Base-by-base conservation (phyloP, 306 rosid species). In the Prunus kanzakura region DNA sequence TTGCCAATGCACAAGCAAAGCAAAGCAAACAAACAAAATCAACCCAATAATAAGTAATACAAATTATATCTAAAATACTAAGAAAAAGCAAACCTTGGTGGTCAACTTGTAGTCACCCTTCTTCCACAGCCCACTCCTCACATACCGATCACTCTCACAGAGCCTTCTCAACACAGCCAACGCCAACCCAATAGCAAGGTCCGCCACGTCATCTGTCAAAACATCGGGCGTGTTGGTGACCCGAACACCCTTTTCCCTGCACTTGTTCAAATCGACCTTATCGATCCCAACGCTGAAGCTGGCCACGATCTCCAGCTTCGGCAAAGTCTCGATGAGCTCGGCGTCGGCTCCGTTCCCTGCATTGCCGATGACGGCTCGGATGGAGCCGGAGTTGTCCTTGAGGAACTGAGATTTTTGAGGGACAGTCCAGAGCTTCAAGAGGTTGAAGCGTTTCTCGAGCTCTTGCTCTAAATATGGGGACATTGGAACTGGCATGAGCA, bases 141-240 rank as follows among this genome's bases (percentile, higher is more conserved):
- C 84, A 29, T 43, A 92, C 3, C 93, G 84, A 68, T 90, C 98
- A 57, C 89, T 61, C 65, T 72, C 87, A 19, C 85, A 89, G 14
- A 94, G 71, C 78, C 92, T 77, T 73, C 98, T 72, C 79, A 88
- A 43, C 13, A 92, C 85, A 0, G 92, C 82, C 16, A 90, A 49
- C 7, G 85, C 77, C 77, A 92, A 68, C 0, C 95, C 92, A 3
- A 90, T 84, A 1, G 97, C 79, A 51, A 90, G 75, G 49, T 95
- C 97, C 4, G 93, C 97, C 1, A 85, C 91, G 0, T 95, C 98
- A 1, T 92, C 97, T 6, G 96, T 90, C 88, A 95, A 77, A 22
- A 89, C 97, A n/a, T 89, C 92, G 0, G 96, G 96, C 0, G 97
- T 92, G 71, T 88, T 81, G 25, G 92, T 89, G 19, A 90, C 98